These are phyloP conservation scores for Leccinum boreale DNA, from an alignment of 768 basidiomycete species.

Conservation along the genomic window DNA sequence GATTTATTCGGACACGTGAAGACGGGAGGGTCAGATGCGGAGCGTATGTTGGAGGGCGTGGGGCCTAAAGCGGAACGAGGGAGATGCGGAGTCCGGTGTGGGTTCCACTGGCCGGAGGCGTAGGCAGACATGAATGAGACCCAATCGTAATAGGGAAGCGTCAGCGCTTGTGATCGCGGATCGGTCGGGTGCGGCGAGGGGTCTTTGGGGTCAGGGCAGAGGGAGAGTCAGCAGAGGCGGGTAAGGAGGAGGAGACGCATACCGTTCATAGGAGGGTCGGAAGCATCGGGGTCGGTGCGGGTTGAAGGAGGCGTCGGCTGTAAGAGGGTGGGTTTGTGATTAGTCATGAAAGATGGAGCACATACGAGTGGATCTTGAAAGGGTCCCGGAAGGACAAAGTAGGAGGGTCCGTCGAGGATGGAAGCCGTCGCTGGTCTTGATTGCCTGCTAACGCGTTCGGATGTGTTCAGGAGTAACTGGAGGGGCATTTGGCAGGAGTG, in stretches of 20 bases:
- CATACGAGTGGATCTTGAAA: constrained; percentile 13
- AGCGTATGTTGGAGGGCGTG: constrained; percentile 15
- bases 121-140: constrained; percentile 74
- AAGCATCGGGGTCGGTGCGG: constrained; percentile 6
- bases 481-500: constrained; percentile 31
- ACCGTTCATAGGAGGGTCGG: constrained; percentile 22
- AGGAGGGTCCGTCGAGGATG: constrained; percentile 37
- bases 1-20: constrained; percentile 8
- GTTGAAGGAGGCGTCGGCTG: constrained; percentile 5
- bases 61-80: constrained; percentile 38
- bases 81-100: constrained; percentile 61
- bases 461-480: constrained; percentile 29
- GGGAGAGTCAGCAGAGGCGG: constrained; percentile 15
- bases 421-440: constrained; percentile 45
- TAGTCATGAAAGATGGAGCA: neutral
- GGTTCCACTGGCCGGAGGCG: constrained; percentile 76
- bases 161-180: constrained; percentile 11
- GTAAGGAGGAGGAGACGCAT: constrained; percentile 7
- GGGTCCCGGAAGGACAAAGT: constrained; percentile 41
- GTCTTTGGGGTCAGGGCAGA: constrained; percentile 11
- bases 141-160: constrained; percentile 57
- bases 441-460: constrained; percentile 27
- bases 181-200: constrained; percentile 7
- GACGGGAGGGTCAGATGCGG: constrained; percentile 3
- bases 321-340: neutral